Base-by-base conservation (phyloP, 2,329 filamentous ascomycete species). In the Dothistroma septosporum region DNA sequence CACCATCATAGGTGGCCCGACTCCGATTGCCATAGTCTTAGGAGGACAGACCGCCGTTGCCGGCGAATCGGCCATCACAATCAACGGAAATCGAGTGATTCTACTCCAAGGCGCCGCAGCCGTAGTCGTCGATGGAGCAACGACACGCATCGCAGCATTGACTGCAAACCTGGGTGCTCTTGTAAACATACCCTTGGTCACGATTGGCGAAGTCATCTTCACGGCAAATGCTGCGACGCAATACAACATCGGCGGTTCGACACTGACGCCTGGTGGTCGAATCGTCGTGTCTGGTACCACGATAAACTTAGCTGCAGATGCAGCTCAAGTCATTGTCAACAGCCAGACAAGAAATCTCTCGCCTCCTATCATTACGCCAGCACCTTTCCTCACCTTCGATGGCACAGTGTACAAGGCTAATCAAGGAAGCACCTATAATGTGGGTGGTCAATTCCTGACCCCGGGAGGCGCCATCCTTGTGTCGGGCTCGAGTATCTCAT, bases 141-240 rank as follows among this genome's bases (percentile, higher is more conserved):
- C 70, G 8, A 65, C 67, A 6, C 28, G 60, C 16, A 59, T 68
- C 8, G 49, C 50, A 19, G 16, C 24, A 8, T 6, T 16, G 8
- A 47, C 54, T 24, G 16, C 41, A 31, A 21, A 22, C 4, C 55
- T 63, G 22, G 63, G 63, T 28, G 64, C 61, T 9, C 63, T 62
- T 14, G 64, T 69, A 12, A 66, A 66, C 50, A 71, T 72, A 7
- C 68, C 69, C 9, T 60, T 78, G 8, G 60, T 80, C 37, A 79
- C 75, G 1, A 66, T 81, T 21, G 77, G 77, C 12, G 72, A 71
- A 0, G 68, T 71, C 1, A 75, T 71, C 1, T 71, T 77, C 32
- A 78, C 77, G 1, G 76, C 75, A 1, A 79, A 80, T 64, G 77
- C 77, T 35, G 77, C 77, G 3, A 79, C 77, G 0, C 77, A 80